phyloP scores from a whole-genome alignment of 2,329 filamentous ascomycete species.

The Diaporthe sp. region DNA sequence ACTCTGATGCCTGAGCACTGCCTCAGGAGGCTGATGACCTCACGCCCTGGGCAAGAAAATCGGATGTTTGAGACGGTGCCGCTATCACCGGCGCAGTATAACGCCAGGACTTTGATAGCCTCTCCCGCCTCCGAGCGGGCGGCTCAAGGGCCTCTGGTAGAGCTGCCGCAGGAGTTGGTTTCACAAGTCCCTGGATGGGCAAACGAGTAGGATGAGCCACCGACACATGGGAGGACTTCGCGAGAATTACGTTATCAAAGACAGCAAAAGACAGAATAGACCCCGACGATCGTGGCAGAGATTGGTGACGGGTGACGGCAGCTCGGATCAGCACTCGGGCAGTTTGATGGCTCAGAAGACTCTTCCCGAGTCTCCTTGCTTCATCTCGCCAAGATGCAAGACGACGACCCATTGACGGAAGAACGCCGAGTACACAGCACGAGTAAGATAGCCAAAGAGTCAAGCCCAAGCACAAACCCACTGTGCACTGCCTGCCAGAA shows the following conservation, averaged over 20 bases:
- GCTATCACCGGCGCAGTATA: conserved; percentile 21
- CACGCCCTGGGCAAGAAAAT: conserved; percentile 4
- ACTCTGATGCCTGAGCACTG: conserved; percentile 10
- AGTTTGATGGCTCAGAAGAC: background rate
- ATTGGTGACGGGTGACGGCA: background rate
- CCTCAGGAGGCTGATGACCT: conserved; percentile 8
- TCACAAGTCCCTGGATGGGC: conserved; percentile 5
- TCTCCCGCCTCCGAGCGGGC: background rate
- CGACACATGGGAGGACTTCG: background rate
- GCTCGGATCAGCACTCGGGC: background rate
- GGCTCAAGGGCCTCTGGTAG: background rate
- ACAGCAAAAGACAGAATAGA: background rate
- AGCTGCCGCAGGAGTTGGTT: conserved; percentile 18
- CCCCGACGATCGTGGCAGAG: background rate
- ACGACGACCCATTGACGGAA: background rate
- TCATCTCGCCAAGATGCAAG: background rate
- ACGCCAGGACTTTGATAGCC: conserved; percentile 12
- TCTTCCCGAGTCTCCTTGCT: background rate
- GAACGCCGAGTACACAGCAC: background rate
- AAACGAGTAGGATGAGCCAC: conserved; percentile 6
- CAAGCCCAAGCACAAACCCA: background rate
- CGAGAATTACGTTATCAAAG: conserved; percentile 13
- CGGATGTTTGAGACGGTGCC: conserved; percentile 28
- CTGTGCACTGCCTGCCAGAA: background rate
- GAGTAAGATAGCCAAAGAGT: background rate